Evolutionary conservation across 2,329 filamentous ascomycete species (phyloP), one percentile per base, ranked within the genome.

Genomic region (Talaromyces funiculosus): DNA sequence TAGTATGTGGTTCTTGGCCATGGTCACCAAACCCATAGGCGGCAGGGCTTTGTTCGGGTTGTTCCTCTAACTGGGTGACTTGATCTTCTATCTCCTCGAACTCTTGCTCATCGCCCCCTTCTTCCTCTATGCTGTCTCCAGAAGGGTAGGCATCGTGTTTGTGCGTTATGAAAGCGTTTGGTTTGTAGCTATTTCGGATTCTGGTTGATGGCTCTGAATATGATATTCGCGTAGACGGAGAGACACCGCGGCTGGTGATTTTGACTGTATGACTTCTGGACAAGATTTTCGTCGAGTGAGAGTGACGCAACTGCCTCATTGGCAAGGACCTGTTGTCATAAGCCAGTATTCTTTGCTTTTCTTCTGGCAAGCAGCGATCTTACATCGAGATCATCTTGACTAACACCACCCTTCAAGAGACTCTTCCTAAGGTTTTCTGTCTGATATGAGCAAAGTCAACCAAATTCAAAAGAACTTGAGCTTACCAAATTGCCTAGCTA

Each of bases 351-450:
- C 45, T 18, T 47, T 22, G 31, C 57, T 29, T 40, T 18, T 35
- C n/a, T 53, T 60, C 9, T 12, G 18, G 10, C 14, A n/a, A 33
- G n/a, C 22, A 18, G n/a, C 22, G 10, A 20, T 26, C 65, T 71
- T 66, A 82, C 77, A 62, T 81, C 75, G 29, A 84, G 72, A 20
- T 78, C 80, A 53, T 82, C 78, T 20, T 69, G 67, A 22, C 78
- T 78, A 60, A 84, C 70, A 6, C 82, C 82, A 18, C 81, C 81
- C 47, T 74, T 73, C 62, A 81, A 76, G 10, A 84, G 74, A 16
- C 80, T 78, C 31, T 73, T 74, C 62, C 75, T 79, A 57, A 84
- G 73, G 42, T 77, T 73, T 62, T 76, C 80, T 81, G 10, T 43
- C 42, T 16, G 12, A 60, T 22, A n/a, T 59, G 16, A 57, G 24